Evolutionary conservation across 768 basidiomycete species (phyloP).

Genomic region (Tubosaeta sp.): DNA sequence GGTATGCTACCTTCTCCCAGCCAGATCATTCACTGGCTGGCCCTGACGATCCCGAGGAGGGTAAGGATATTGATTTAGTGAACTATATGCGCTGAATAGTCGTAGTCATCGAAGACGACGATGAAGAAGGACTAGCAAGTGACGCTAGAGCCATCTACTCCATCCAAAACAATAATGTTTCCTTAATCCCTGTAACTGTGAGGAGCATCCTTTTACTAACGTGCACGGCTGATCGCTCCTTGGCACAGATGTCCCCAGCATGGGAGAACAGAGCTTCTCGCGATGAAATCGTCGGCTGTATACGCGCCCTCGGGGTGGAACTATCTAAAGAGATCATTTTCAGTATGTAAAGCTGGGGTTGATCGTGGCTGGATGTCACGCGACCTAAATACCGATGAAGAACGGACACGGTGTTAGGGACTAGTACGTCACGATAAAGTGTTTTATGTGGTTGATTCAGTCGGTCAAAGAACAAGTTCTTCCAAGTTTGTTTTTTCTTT

Average conservation of each 20-base stretch:
- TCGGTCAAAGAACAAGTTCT: too few species aligned
- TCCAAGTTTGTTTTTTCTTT: background rate
- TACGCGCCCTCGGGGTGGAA: conserved; percentile 42
- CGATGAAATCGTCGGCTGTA: conserved; percentile 37
- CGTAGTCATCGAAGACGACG: conserved; percentile 10
- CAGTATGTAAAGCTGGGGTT: conserved; percentile 11
- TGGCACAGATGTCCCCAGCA: conserved; percentile 18
- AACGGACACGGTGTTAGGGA: too few species aligned
- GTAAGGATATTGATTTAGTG: conserved; percentile 14
- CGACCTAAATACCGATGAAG: background rate
- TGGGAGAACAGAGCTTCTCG: conserved; percentile 31
- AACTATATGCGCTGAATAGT: conserved; percentile 7
- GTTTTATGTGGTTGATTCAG: too few species aligned
- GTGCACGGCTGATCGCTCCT: conserved; percentile 5
- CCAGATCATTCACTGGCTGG: conserved; percentile 50
- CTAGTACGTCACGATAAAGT: too few species aligned
- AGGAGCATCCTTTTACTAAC: conserved; percentile 3
- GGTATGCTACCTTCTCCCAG: conserved; percentile 67
- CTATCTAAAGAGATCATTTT: conserved; percentile 41
- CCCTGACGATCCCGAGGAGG: conserved; percentile 25
- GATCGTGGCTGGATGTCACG: background rate
- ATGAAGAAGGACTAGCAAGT: conserved; percentile 20
- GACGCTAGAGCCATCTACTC: conserved; percentile 22
- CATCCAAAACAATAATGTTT: conserved; percentile 16
- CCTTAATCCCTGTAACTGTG: conserved; percentile 26